phyloP scores from a whole-genome alignment of 768 basidiomycete genomes.

The Pleurotus cornucopiae region DNA sequence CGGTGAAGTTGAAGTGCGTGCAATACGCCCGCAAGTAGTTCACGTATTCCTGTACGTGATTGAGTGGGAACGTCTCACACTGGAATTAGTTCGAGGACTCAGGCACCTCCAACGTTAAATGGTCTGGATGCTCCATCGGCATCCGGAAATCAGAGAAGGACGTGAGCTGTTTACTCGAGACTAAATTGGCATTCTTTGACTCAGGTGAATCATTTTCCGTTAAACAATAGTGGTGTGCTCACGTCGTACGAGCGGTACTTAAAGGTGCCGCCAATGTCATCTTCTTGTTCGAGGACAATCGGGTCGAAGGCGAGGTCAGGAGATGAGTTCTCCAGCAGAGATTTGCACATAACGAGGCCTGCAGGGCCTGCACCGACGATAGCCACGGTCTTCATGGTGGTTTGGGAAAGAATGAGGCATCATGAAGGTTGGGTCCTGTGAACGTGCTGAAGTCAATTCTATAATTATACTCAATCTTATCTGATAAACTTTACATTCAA shows the following conservation, averaged over 20 bases:
- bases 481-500: not conserved
- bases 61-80: not conserved
- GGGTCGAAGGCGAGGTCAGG: slow-evolving; percentile 42
- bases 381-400: slow-evolving; percentile 27
- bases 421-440: not conserved
- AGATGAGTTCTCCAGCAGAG: slow-evolving; percentile 35
- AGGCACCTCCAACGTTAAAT: slow-evolving; percentile 37
- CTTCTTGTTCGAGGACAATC: slow-evolving; percentile 43
- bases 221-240: not conserved
- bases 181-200: slow-evolving; percentile 41
- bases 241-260: slow-evolving; percentile 44
- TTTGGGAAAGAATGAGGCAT: not conserved
- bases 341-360: slow-evolving; percentile 46
- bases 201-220: too few relatives aligned
- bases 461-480: not conserved
- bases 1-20: slow-evolving; percentile 32
- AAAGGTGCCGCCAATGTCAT: slow-evolving; percentile 50
- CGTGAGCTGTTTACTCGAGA: slow-evolving; percentile 58
- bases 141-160: slow-evolving; percentile 58
- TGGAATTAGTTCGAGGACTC: not conserved
- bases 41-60: slow-evolving; percentile 37
- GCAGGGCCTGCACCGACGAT: slow-evolving; percentile 46
- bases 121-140: slow-evolving; percentile 41
- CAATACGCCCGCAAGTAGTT: slow-evolving; percentile 45
- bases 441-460: not conserved